phyloP scores from a whole-genome alignment of 306 rosid genomes.

The Parietaria judaica region DNA sequence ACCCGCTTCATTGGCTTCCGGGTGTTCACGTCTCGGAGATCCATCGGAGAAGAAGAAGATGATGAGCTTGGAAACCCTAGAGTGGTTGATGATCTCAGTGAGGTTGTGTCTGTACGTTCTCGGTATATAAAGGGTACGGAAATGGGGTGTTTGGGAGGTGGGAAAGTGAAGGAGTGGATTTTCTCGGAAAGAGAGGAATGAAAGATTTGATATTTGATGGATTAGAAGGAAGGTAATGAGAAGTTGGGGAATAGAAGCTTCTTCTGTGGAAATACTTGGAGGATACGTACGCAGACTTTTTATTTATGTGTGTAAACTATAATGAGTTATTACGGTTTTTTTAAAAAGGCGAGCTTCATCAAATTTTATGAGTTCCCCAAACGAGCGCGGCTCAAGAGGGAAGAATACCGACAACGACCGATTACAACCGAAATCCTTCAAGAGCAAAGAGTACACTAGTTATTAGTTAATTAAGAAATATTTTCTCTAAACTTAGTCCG shows the following conservation, averaged over 20 bases:
- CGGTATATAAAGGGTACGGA: conserved; percentile 23
- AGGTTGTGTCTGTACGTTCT: background rate
- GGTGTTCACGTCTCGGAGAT: conserved; percentile 28
- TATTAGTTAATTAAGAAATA: too few relatives aligned
- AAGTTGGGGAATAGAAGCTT: conserved; percentile 13
- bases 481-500: too few relatives aligned
- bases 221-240: conserved; percentile 13
- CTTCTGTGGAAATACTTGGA: conserved; percentile 13
- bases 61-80: too few relatives aligned
- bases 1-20: conserved; percentile 27
- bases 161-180: conserved; percentile 13
- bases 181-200: conserved; percentile 33
- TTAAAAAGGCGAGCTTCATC: too few relatives aligned
- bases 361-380: background rate
- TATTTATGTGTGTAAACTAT: background rate
- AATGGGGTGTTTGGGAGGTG: conserved; percentile 13
- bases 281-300: conserved; percentile 27
- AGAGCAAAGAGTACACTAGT: too few relatives aligned
- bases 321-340: background rate
- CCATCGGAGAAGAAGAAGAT: background rate
- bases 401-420: too few relatives aligned
- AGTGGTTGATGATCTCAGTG: background rate
- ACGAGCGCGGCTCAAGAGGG: too few relatives aligned
- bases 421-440: too few relatives aligned
- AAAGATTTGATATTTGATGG: background rate